Base-by-base conservation (phyloP, 169 alveolate species). In the Eimeria sp. region DNA sequence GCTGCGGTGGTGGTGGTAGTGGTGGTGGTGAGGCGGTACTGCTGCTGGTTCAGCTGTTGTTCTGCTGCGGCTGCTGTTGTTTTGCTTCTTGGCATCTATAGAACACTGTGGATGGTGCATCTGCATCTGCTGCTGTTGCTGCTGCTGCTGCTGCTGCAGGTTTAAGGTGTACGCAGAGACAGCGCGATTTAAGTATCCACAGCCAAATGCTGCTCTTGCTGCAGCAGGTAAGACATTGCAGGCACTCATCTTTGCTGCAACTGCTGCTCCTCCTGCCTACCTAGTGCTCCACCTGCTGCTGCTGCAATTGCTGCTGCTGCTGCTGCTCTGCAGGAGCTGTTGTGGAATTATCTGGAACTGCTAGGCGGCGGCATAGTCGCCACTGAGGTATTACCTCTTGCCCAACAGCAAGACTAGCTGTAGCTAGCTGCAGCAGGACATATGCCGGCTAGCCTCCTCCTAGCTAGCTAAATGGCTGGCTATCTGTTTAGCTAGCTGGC, bases 131-230 rank as follows among this genome's bases (percentile, higher is more conserved):
- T 4, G 61, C 40, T 3, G 34, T 58, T 78, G 89, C 22, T 47
- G 61, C 20, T 78, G 89, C 89, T 78, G 89, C 89, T 78, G 89
- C 89, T 20, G 89, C 67, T 5, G 4, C 65, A 14, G 88, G 49
- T n/a, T 18, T 40, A 10, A 7, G 6, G n/a, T 40, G 51, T 30
- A 49, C 83, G 83, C 51, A 73, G 5, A 30, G n/a, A n/a, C n/a
- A n/a, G n/a, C n/a, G 84, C 54, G 10, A 14, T 25, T 25, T 22
- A 65, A 27, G 30, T 65, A 14, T 22, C 18, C 34, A 22, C 34
- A 13, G 76, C n/a, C 76, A 10, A 14, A 22, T 27, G 43, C 40
- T 27, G 76, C 58, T 51, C 18, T 51, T 51, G 58, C 58, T 7
- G 5, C 18, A 5, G 11, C 5, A 11, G 58, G 58, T 10, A 13